Percentiles rank a stretch among this genome's conserved stretches.
These are phyloP conservation scores for Mucor racemosus DNA, from an alignment of 371 early-diverging fungal genomes.

Conservation along the genomic window DNA sequence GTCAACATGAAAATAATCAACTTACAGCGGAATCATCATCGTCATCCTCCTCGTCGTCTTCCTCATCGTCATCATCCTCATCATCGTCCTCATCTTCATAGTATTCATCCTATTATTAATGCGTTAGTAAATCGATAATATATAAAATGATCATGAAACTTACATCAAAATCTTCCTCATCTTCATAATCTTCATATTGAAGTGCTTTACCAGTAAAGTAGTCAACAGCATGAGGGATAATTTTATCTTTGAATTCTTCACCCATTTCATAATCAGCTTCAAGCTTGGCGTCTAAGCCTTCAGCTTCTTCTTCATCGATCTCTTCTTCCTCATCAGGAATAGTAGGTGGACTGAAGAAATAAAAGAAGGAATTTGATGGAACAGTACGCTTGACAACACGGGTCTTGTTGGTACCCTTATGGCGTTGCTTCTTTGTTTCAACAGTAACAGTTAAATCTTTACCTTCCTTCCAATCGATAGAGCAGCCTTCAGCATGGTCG, in stretches of 20 bases:
- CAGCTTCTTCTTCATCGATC: slow-evolving; percentile 76
- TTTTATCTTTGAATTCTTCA: slow-evolving; percentile 94
- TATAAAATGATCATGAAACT: slow-evolving; percentile 20
- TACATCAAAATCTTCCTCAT: slow-evolving; percentile 75
- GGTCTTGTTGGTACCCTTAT: slow-evolving; percentile 97
- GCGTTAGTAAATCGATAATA: slow-evolving; percentile 11
- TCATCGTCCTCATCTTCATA: slow-evolving; percentile 60
- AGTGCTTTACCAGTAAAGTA: slow-evolving; percentile 98
- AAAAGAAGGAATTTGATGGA: slow-evolving; percentile 93
- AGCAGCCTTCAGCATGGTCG: slow-evolving; percentile 88
- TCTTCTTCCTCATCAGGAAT: slow-evolving; percentile 78
- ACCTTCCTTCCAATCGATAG: slow-evolving; percentile 95
- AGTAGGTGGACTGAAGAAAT: slow-evolving; percentile 87
- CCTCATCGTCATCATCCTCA: slow-evolving; percentile 58
- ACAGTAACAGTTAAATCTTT: slow-evolving; percentile 90
- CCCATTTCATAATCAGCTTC: slow-evolving; percentile 95
- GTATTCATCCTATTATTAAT: slow-evolving; percentile 70
- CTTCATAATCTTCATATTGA: slow-evolving; percentile 72
- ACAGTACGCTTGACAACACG: slow-evolving; percentile 95
- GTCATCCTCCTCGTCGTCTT: slow-evolving; percentile 56
- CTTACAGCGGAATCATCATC: slow-evolving; percentile 68
- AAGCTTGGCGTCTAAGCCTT: slow-evolving; percentile 77
- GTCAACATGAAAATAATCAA: slow-evolving; percentile 12
- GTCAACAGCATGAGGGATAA: slow-evolving; percentile 95
- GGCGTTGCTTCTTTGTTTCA: slow-evolving; percentile 97